Conservation (phyloP, 495 filamentous ascomycete species). For the Hyaloscypha bicolor region DNA sequence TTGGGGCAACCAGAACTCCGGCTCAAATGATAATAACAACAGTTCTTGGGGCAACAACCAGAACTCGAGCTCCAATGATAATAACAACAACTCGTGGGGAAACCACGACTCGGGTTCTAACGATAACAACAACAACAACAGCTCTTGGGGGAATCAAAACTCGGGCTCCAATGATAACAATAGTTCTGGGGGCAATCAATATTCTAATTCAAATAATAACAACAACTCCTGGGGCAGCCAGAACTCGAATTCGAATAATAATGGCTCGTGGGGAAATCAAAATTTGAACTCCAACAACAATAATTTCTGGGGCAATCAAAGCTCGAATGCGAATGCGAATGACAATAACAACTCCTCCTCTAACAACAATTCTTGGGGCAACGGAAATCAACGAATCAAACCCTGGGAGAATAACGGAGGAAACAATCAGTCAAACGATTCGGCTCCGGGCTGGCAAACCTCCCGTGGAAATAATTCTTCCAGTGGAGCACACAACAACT, state of each 20-base stretch:
- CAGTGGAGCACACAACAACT: constrained; percentile 12
- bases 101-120: not conserved
- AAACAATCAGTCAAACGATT: constrained; percentile 16
- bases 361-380: constrained; percentile 10
- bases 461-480: constrained; percentile 6
- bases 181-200: not conserved
- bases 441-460: not conserved
- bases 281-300: constrained; percentile 4
- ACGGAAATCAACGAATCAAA: not conserved
- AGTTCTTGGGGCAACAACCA: constrained; percentile 1
- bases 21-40: constrained; percentile 9
- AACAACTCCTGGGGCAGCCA: constrained; percentile 21
- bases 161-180: not conserved
- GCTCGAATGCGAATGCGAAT: not conserved
- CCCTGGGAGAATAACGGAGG: constrained; percentile 9
- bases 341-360: not conserved
- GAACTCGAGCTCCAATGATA: not conserved
- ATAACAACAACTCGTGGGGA: not conserved
- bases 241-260: constrained; percentile 18
- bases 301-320: constrained; percentile 2
- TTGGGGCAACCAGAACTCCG: not conserved
- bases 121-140: constrained; percentile 20
- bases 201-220: constrained; percentile 1
- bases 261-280: constrained; percentile 3
- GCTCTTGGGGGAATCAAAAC: not conserved